Percentiles rank a stretch among this genome's conserved stretches.
Evolutionary conservation across 345 rosid species (phyloP).

Genomic region (Mercurialis annua): DNA sequence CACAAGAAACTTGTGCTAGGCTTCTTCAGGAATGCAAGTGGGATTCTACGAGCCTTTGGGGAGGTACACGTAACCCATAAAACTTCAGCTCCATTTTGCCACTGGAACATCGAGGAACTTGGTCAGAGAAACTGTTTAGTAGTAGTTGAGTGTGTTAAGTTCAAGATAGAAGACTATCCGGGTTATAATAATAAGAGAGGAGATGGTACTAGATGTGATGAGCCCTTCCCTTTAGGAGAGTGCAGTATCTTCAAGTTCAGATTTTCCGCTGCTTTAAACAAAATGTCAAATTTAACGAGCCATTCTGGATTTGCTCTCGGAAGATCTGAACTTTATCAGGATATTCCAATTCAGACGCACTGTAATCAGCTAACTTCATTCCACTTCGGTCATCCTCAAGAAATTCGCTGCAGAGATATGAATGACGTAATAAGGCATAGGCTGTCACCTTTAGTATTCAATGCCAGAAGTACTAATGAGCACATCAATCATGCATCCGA

Average conservation of each 20-base stretch:
- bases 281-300: not conserved
- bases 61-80: constrained; percentile 63
- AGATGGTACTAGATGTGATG: constrained; percentile 42
- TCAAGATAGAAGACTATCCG: constrained; percentile 40
- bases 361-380: not conserved
- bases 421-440: not conserved
- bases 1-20: constrained; percentile 41
- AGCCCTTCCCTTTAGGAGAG: constrained; percentile 43
- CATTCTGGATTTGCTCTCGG: not conserved
- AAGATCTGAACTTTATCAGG: not conserved
- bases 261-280: constrained; percentile 20
- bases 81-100: constrained; percentile 40
- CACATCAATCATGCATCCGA: constrained; percentile 2
- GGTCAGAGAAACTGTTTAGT: constrained; percentile 36
- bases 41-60: constrained; percentile 38
- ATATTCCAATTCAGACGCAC: not conserved
- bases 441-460: not conserved
- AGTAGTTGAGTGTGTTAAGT: constrained; percentile 23
- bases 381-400: not conserved
- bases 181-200: constrained; percentile 55
- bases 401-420: not conserved
- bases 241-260: constrained; percentile 51
- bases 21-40: constrained; percentile 45
- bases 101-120: constrained; percentile 53
- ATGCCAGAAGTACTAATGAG: not conserved